Conservation (phyloP, 2,329 filamentous ascomycete species). For the Aspergillaceae sp. region DNA sequence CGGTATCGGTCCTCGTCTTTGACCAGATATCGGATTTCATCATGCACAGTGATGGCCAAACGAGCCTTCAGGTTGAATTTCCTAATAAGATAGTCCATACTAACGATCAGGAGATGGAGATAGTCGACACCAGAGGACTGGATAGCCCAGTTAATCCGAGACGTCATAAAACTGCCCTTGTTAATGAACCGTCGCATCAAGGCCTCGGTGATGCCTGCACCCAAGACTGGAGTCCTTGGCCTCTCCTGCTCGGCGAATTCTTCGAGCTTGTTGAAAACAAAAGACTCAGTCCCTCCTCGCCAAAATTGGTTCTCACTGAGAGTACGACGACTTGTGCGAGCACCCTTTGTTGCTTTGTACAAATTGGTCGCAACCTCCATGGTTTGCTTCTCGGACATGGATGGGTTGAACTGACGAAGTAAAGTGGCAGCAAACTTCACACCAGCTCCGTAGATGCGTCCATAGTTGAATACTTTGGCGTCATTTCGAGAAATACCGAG, state of each 20-base stretch:
- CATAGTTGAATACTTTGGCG: constrained; percentile 98
- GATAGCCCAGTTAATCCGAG: constrained; percentile 97
- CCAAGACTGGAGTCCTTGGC: constrained; percentile 83
- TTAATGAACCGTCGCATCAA: constrained; percentile 79
- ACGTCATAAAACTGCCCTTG: constrained; percentile 88
- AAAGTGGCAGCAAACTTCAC: constrained; percentile 86
- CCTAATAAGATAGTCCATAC: constrained; percentile 87
- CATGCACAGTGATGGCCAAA: constrained; percentile 87
- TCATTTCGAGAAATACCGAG: constrained; percentile 90
- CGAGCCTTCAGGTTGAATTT: constrained; percentile 79
- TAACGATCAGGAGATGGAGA: constrained; percentile 81
- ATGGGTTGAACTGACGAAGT: constrained; percentile 86
- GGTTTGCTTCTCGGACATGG: constrained; percentile 70
- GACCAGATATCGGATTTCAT: constrained; percentile 92
- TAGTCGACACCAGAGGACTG: constrained; percentile 97
- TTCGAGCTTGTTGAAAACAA: constrained; percentile 97
- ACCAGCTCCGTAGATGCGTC: constrained; percentile 95
- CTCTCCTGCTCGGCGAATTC: constrained; percentile 93
- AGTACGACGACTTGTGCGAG: constrained; percentile 66
- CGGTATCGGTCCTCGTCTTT: constrained; percentile 78
- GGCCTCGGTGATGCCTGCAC: constrained; percentile 92
- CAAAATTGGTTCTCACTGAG: constrained; percentile 74
- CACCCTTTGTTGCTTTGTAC: constrained; percentile 83
- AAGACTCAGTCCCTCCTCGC: constrained; percentile 92
- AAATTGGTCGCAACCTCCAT: constrained; percentile 65